Evolutionary conservation across 371 early-diverging fungal genomes (phyloP).

Genomic region (Apophysomyces elegans): DNA sequence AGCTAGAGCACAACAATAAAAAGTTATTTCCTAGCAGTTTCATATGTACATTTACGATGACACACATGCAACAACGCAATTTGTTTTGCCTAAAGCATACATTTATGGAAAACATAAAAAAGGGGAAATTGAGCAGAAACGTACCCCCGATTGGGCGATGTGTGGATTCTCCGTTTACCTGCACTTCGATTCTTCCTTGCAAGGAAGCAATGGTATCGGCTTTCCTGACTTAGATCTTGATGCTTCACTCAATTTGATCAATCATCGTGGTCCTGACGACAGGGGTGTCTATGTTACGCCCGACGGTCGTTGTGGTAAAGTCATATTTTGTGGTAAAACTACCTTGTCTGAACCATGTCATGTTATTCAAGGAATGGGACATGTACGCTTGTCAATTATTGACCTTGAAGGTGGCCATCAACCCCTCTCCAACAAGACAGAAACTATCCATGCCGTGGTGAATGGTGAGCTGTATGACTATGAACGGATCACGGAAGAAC

Average conservation of each 20-base stretch:
- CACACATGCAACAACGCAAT: background rate
- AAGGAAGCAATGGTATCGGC: background rate
- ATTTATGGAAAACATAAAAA: background rate
- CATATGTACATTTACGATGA: background rate
- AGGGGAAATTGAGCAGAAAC: background rate
- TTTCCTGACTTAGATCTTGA: background rate
- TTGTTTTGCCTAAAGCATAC: no score
- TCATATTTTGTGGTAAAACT: background rate
- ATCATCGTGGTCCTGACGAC: background rate
- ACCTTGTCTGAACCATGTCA: background rate
- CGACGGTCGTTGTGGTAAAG: conserved; percentile 4
- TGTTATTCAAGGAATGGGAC: conserved; percentile 18
- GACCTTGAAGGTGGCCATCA: conserved; percentile 29
- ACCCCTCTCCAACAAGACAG: conserved; percentile 16
- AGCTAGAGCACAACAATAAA: no score
- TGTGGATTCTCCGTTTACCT: conserved; percentile 31
- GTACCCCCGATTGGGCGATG: conserved; percentile 4
- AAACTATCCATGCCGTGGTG: conserved; percentile 21
- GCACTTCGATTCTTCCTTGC: conserved; percentile 15
- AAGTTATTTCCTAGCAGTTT: no score
- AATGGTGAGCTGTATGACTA: conserved; percentile 34
- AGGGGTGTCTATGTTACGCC: background rate
- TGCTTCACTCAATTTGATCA: background rate
- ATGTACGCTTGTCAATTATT: conserved; percentile 29
- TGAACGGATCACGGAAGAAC: conserved; percentile 24